phyloP scores from a whole-genome alignment of 805 yeast species.

The Saccharomyces kudriavzevii region DNA sequence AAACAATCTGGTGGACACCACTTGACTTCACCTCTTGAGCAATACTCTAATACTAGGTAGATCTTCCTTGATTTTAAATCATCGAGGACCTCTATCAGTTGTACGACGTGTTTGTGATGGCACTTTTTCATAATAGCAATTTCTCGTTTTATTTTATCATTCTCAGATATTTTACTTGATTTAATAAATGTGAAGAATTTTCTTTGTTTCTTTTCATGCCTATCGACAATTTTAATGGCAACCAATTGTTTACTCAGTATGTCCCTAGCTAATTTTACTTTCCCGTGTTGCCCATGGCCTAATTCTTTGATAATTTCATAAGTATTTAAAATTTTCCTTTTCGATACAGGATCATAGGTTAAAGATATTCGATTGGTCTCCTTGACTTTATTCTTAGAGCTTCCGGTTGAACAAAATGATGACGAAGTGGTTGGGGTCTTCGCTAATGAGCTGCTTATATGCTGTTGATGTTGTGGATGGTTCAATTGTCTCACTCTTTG shows the following conservation, averaged over 20 bases:
- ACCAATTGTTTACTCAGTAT: slow-evolving; percentile 54
- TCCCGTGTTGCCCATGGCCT: slow-evolving; percentile 98
- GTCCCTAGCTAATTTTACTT: slow-evolving; percentile 84
- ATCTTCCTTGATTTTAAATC: slow-evolving; percentile 77
- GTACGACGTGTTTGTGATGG: slow-evolving; percentile 87
- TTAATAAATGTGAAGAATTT: slow-evolving; percentile 35
- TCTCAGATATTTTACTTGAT: slow-evolving; percentile 40
- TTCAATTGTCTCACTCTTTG: slow-evolving; percentile 35
- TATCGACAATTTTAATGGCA: slow-evolving; percentile 89
- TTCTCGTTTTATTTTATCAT: slow-evolving; percentile 73
- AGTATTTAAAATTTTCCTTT: slow-evolving; percentile 74
- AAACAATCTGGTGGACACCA: slow-evolving; percentile 50
- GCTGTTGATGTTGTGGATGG: slow-evolving; percentile 36
- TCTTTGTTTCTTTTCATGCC: slow-evolving; percentile 39
- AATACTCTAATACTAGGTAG: slow-evolving; percentile 80
- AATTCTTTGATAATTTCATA: slow-evolving; percentile 82
- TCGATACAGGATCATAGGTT: slow-evolving; percentile 82
- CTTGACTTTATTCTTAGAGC: slow-evolving; percentile 41
- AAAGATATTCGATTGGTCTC: slow-evolving; percentile 74
- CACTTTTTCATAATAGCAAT: slow-evolving; percentile 91
- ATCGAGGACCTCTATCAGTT: slow-evolving; percentile 78
- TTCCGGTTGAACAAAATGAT: not conserved
- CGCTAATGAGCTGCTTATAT: slow-evolving; percentile 15
- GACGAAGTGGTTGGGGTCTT: not conserved
- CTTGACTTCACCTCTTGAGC: slow-evolving; percentile 81